Evolutionary conservation across 805 yeast genomes (phyloP).

Genomic region (Candida ortonii): DNA sequence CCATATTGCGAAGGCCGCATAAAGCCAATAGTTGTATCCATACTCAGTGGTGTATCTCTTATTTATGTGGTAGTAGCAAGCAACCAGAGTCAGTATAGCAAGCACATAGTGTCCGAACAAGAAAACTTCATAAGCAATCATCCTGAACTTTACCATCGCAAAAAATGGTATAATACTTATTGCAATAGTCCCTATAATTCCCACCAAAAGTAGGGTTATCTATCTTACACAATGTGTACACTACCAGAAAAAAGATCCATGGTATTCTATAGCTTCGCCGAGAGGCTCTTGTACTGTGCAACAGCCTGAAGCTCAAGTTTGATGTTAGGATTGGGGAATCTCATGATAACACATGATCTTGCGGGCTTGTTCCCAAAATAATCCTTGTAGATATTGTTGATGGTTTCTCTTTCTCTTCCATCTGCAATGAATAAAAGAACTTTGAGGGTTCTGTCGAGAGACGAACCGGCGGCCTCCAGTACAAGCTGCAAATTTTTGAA

Average conservation of each 20-base stretch:
- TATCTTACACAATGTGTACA: no score
- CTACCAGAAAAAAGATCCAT: no score
- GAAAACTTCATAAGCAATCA: background rate
- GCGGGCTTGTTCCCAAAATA: slow-evolving; percentile 50
- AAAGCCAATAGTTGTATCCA: slow-evolving; percentile 1
- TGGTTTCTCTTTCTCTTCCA: slow-evolving; percentile 38
- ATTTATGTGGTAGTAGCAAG: background rate
- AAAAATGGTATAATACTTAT: background rate
- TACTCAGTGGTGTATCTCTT: background rate
- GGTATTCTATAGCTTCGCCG: slow-evolving; percentile 15
- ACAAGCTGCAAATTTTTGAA: slow-evolving; percentile 41
- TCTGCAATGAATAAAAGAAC: slow-evolving; percentile 48
- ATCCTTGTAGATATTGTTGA: slow-evolving; percentile 46
- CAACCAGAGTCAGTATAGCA: background rate
- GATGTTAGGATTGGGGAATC: slow-evolving; percentile 47
- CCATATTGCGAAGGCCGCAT: background rate
- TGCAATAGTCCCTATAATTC: background rate
- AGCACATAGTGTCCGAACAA: background rate
- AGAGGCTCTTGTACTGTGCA: slow-evolving; percentile 17
- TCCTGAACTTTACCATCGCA: background rate
- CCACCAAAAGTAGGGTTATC: no score
- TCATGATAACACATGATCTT: slow-evolving; percentile 50
- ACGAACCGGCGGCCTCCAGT: slow-evolving; percentile 44
- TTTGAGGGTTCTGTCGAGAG: slow-evolving; percentile 45
- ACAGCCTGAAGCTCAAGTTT: slow-evolving; percentile 53